Percentiles rank a stretch among this genome's conserved stretches.
phyloP scores from a whole-genome alignment of 495 filamentous ascomycete species.

The Sporormia fimetaria region DNA sequence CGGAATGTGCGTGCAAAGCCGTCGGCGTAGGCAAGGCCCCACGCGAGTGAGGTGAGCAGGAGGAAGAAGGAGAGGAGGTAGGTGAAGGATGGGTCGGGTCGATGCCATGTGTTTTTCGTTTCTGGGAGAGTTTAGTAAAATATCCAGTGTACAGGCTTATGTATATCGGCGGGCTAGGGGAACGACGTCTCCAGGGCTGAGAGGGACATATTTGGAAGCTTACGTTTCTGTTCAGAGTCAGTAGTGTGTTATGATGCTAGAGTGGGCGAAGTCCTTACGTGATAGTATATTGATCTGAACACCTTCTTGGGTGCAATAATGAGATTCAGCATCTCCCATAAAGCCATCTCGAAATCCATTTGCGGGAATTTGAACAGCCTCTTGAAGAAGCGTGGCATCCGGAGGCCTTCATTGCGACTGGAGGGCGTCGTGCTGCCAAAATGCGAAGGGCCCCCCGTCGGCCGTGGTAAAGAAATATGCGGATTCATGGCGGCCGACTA shows the following conservation, averaged over 20 bases:
- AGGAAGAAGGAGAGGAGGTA: constrained; percentile 68
- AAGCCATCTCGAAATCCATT: constrained; percentile 50
- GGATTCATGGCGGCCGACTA: constrained; percentile 41
- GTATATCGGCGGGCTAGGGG: not conserved
- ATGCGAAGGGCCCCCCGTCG: constrained; percentile 43
- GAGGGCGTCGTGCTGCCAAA: constrained; percentile 43
- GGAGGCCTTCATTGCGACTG: constrained; percentile 40
- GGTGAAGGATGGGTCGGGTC: constrained; percentile 65
- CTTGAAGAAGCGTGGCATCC: constrained; percentile 41
- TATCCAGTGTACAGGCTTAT: constrained; percentile 11
- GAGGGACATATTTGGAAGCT: constrained; percentile 8
- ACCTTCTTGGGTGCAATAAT: constrained; percentile 68
- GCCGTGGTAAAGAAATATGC: constrained; percentile 51
- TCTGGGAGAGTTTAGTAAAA: constrained; percentile 37
- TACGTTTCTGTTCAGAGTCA: constrained; percentile 48
- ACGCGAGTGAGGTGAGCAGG: constrained; percentile 59
- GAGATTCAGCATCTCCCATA: constrained; percentile 68
- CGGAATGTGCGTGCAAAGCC: constrained; percentile 46
- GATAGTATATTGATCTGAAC: constrained; percentile 65
- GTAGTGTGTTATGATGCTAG: constrained; percentile 1
- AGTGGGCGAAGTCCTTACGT: constrained; percentile 39
- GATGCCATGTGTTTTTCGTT: constrained; percentile 69
- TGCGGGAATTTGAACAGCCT: constrained; percentile 38
- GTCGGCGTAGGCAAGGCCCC: constrained; percentile 58
- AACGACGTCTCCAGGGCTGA: not conserved